These are phyloP conservation scores for Debaryomyces psychrophilus DNA, from an alignment of 1,139 yeast genomes.

Conservation along the genomic window DNA sequence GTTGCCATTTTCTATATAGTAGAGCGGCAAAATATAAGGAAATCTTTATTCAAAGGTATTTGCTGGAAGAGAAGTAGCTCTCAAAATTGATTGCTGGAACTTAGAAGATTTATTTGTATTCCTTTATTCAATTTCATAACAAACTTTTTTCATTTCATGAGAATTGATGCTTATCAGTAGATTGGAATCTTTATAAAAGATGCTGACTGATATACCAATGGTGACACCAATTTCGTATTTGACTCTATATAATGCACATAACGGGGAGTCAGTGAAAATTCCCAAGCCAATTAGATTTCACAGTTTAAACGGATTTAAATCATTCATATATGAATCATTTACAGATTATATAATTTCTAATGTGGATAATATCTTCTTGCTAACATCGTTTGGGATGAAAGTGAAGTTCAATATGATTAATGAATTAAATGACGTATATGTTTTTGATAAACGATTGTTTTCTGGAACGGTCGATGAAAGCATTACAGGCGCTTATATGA, in stretches of 20 bases:
- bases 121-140: not conserved
- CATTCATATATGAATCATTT: slow-evolving; percentile 36
- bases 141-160: not conserved
- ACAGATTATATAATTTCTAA: slow-evolving; percentile 33
- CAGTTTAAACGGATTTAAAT: slow-evolving; percentile 48
- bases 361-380: slow-evolving; percentile 53
- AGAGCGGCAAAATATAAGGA: slow-evolving; percentile 6
- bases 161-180: slow-evolving; percentile 7
- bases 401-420: slow-evolving; percentile 55
- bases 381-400: slow-evolving; percentile 67
- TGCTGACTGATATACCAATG: slow-evolving; percentile 8
- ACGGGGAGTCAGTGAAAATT: slow-evolving; percentile 35
- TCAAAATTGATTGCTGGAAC: not conserved
- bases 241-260: slow-evolving; percentile 44
- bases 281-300: slow-evolving; percentile 51
- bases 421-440: slow-evolving; percentile 54
- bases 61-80: not conserved
- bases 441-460: slow-evolving; percentile 62
- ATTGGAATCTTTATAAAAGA: slow-evolving; percentile 2
- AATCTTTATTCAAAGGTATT: not conserved
- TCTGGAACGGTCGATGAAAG: slow-evolving; percentile 13
- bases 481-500: slow-evolving; percentile 18
- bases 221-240: slow-evolving; percentile 27
- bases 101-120: not conserved
- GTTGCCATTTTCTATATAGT: slow-evolving; percentile 6